Evolutionary conservation across 2,329 filamentous ascomycete species (phyloP).

Genomic region (Colletotrichum salicis): DNA sequence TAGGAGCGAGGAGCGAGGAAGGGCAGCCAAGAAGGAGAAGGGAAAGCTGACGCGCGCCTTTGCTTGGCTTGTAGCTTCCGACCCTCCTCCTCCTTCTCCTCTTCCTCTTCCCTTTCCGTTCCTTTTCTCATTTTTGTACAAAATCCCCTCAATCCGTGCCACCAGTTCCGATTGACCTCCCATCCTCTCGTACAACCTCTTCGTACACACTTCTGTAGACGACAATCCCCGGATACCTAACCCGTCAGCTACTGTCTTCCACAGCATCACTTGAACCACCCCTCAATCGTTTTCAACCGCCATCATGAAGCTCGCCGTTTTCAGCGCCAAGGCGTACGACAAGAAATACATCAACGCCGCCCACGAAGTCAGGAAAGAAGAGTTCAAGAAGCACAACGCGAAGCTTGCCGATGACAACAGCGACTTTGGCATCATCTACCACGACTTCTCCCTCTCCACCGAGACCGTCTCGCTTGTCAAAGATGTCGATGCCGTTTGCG

Average conservation of each 20-base stretch:
- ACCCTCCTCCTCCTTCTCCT: background rate
- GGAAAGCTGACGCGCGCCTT: background rate
- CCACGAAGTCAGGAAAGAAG: constrained; percentile 23
- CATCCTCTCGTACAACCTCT: background rate
- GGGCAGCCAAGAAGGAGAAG: background rate
- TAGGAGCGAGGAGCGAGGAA: background rate
- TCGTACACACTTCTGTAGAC: background rate
- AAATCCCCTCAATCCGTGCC: background rate
- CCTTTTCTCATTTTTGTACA: background rate
- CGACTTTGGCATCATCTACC: constrained; percentile 63
- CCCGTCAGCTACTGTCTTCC: background rate
- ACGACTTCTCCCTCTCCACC: constrained; percentile 65
- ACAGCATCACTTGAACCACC: background rate
- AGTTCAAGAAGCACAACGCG: constrained; percentile 41
- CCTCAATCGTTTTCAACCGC: background rate
- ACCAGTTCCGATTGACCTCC: background rate
- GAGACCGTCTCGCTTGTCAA: constrained; percentile 63
- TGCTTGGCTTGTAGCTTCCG: background rate
- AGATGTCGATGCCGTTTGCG: constrained; percentile 68
- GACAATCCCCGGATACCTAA: background rate
- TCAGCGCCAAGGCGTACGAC: constrained; percentile 74
- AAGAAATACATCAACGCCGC: constrained; percentile 62
- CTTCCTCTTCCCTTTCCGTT: background rate
- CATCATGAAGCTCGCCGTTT: constrained; percentile 70
- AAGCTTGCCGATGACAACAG: constrained; percentile 44